Base-by-base conservation (phyloP, 345 rosid species). In the Garcia nutans region DNA sequence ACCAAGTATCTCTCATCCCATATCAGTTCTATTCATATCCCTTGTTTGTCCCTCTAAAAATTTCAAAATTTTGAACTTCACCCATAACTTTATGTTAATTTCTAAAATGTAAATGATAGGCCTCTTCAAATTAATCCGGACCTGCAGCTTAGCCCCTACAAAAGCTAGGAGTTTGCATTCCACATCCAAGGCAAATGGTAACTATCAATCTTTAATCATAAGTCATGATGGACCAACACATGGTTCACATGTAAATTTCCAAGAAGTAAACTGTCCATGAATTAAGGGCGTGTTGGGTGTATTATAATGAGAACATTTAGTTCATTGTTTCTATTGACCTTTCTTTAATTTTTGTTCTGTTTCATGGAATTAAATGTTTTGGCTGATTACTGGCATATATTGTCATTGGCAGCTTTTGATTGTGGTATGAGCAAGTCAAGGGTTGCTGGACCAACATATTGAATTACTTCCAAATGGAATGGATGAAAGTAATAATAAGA, bases 361-460 rank as follows among this genome's bases (percentile, higher is more conserved):
- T 47, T 47, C 50, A 11, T 37, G 41, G 41, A 37, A 47, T 47
- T 47, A 47, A 45, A 71, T 28, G 20, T 33, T 45, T 28, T 19
- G 37, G 57, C 52, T 62, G 47, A 47, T 24, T 24, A 41, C 56
- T 45, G 59, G 49, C 23, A 41, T 28, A 37, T 41, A 56, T 65
- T 24, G 71, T 37, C 12, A 61, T 23, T 2, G 19, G 78, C 61
- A 52, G 9, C 65, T 2, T 47, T 47, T 47, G 50, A 47, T 63
- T 54, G 74, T 42, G 8, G 63, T 68, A 65, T 61, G 31, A 64
- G 28, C 50, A 75, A 63, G 31, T 64, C 58, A 61, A 6, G 52
- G 57, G 62, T 62, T n/a, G 56, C 37, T 33, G 47, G 19, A 42
- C 42, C 45, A 28, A 44, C 24, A 44, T n/a, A 52, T 56, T 33